phyloP scores from a whole-genome alignment of 1,139 yeast genomes.

The Hemisphaericaspora xylanilytica region DNA sequence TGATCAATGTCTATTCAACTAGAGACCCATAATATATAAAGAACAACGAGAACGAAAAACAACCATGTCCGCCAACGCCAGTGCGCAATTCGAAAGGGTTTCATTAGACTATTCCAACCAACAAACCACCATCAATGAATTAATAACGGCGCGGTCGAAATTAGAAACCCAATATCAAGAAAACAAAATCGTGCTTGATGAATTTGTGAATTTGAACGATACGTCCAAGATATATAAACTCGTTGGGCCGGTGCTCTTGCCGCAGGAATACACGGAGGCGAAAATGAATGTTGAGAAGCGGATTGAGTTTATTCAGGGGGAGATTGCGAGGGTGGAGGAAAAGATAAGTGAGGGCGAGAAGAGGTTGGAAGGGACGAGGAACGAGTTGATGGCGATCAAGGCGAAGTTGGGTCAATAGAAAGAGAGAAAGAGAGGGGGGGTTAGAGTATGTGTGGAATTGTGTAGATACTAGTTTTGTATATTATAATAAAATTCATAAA shows the following conservation, averaged over 20 bases:
- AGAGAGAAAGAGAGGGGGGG: not conserved
- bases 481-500: too few relatives aligned
- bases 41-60: too few relatives aligned
- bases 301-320: conserved; percentile 77
- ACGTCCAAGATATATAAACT: conserved; percentile 76
- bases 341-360: conserved; percentile 54
- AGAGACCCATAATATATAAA: too few relatives aligned
- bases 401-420: conserved; percentile 18
- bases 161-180: conserved; percentile 84
- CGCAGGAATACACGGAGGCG: conserved; percentile 84
- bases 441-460: not conserved
- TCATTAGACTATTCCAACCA: conserved; percentile 38
- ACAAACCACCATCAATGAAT: conserved; percentile 40
- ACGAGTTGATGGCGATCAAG: conserved; percentile 45
- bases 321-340: conserved; percentile 67
- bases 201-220: conserved; percentile 61
- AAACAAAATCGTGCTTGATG: conserved; percentile 85
- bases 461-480: conserved; percentile 4
- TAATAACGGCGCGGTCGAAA: conserved; percentile 61
- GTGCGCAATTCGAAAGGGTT: conserved; percentile 39
- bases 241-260: conserved; percentile 88
- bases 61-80: conserved; percentile 16
- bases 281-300: conserved; percentile 80
- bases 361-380: conserved; percentile 49
- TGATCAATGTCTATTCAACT: too few relatives aligned